Percentiles rank a stretch among this genome's conserved stretches.
These are phyloP conservation scores for Magnaporthiopsis incrustans DNA, from an alignment of 2,329 filamentous ascomycete genomes.

Conservation along the genomic window DNA sequence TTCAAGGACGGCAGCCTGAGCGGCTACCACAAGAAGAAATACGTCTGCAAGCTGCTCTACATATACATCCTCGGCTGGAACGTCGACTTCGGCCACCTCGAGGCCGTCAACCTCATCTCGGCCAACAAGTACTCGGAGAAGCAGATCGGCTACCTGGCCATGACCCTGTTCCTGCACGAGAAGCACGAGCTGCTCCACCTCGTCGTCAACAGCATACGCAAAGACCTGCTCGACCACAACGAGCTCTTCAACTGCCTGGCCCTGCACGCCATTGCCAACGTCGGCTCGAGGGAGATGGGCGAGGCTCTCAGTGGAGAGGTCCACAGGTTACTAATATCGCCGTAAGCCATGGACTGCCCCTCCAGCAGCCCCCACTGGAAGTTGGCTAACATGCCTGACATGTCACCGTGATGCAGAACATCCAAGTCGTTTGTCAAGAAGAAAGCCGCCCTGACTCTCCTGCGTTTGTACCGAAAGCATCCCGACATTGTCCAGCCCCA, in stretches of 20 bases:
- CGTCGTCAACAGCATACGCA: constrained; percentile 97
- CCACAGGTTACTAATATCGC: constrained; percentile 86
- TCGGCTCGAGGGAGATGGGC: constrained; percentile 93
- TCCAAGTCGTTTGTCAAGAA: constrained; percentile 99
- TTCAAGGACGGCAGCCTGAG: constrained; percentile 93
- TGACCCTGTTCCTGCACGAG: constrained; percentile 95
- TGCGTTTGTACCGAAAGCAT: constrained; percentile 90
- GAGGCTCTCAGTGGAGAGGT: constrained; percentile 89
- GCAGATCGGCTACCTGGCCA: constrained; percentile 96
- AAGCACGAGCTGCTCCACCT: constrained; percentile 92
- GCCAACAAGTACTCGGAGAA: constrained; percentile 98
- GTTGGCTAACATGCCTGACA: constrained; percentile 15
- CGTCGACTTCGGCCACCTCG: constrained; percentile 96
- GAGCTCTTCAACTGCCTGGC: constrained; percentile 97
- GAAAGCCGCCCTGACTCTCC: constrained; percentile 88
- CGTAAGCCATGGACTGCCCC: constrained; percentile 47
- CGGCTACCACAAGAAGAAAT: constrained; percentile 99
- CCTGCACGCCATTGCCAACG: constrained; percentile 94
- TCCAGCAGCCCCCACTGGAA: neutral
- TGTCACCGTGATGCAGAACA: constrained; percentile 25
- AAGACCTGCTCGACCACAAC: constrained; percentile 89
- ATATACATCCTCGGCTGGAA: constrained; percentile 99
- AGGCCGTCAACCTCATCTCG: constrained; percentile 96
- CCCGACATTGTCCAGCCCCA: constrained; percentile 90
- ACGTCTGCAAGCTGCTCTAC: constrained; percentile 98